Conservation (phyloP, 768 basidiomycete genomes). For the Pisolithus albus region DNA sequence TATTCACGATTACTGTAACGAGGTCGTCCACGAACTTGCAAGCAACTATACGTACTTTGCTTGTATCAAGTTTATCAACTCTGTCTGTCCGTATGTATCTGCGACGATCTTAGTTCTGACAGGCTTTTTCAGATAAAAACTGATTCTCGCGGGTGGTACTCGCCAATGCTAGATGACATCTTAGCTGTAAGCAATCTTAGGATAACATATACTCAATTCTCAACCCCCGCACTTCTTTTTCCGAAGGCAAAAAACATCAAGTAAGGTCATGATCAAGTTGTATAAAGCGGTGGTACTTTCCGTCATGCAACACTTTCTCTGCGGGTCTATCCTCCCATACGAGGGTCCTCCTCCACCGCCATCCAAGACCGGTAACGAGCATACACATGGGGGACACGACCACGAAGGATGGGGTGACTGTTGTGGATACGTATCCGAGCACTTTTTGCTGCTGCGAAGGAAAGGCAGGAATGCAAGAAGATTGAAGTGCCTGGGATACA, state of each 20-base stretch:
- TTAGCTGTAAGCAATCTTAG: conserved; percentile 50
- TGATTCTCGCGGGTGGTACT: conserved; percentile 94
- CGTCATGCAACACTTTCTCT: conserved; percentile 47
- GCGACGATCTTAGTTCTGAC: background rate
- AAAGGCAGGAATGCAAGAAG: no score
- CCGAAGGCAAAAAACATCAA: conserved; percentile 82
- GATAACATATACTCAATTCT: no score
- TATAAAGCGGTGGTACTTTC: conserved; percentile 93
- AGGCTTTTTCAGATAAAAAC: conserved; percentile 46
- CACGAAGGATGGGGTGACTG: conserved; percentile 40
- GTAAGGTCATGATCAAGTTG: conserved; percentile 86
- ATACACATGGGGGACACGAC: conserved; percentile 13
- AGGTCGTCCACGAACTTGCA: conserved; percentile 87
- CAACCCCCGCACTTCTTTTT: background rate
- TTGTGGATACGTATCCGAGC: no score
- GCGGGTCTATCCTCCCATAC: conserved; percentile 50
- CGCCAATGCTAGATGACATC: conserved; percentile 98
- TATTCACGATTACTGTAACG: conserved; percentile 85
- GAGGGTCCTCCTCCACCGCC: no score
- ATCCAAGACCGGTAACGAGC: conserved; percentile 18
- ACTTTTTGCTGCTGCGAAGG: conserved; percentile 18
- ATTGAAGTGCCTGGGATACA: no score
- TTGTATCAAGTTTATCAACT: conserved; percentile 39
- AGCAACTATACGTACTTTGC: conserved; percentile 96
- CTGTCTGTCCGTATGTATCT: no score